A percentile compares a stretch with the other conserved stretches of the same genome.
These are phyloP conservation scores for Calvatia gigantea DNA, from an alignment of 768 basidiomycete species.

Conservation along the genomic window DNA sequence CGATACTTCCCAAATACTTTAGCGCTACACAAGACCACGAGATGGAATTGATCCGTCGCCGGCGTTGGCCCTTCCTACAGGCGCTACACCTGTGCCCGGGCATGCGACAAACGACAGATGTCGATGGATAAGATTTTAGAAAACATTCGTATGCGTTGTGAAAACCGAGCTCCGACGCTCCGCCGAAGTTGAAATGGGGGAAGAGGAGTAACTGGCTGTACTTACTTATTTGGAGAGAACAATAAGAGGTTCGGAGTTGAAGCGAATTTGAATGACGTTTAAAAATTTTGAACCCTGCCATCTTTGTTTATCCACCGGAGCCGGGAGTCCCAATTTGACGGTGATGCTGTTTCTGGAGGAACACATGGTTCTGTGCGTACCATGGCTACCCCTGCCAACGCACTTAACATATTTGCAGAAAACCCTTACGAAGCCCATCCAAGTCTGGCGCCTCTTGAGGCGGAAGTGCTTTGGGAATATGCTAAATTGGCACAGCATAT, in stretches of 20 bases:
- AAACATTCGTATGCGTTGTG: not conserved
- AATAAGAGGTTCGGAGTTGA: not conserved
- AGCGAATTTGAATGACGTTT: no score
- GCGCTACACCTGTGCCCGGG: no score
- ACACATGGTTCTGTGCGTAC: slow-evolving; percentile 1
- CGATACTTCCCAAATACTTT: no score
- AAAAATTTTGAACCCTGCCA: no score
- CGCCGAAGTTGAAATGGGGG: not conserved
- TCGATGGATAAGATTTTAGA: slow-evolving; percentile 1
- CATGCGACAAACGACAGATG: not conserved
- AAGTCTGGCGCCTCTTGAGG: slow-evolving; percentile 62
- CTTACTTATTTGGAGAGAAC: slow-evolving; percentile 7
- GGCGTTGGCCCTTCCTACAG: no score
- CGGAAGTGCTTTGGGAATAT: slow-evolving; percentile 89
- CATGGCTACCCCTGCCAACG: slow-evolving; percentile 15
- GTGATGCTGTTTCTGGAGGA: not conserved
- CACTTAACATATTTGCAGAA: slow-evolving; percentile 40
- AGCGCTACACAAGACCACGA: no score
- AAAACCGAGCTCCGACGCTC: not conserved
- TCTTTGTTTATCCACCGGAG: slow-evolving; percentile 1
- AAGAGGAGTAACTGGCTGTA: not conserved
- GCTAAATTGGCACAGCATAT: slow-evolving; percentile 81
- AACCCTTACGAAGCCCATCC: slow-evolving; percentile 79
- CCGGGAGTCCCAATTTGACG: slow-evolving; percentile 3
- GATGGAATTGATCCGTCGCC: slow-evolving; percentile 1